Base-by-base conservation (phyloP, 2,329 filamentous ascomycete genomes). In the Penicillium fuscoglaucum region DNA sequence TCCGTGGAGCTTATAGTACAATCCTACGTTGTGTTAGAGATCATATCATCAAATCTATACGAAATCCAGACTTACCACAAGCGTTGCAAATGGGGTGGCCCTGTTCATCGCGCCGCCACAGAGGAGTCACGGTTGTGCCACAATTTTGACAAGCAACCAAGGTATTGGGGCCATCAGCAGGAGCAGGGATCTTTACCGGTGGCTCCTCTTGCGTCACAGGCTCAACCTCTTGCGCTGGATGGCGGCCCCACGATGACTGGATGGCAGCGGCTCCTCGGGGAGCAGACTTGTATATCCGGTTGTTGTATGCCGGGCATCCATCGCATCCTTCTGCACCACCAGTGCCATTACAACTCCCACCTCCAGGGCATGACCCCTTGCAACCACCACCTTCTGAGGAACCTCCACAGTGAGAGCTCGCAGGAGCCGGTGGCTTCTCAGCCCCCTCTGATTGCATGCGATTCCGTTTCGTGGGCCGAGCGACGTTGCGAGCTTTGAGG, bases 71-170 rank as follows among this genome's bases (percentile, higher is more conserved):
- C 88, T 73, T 83, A 96, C 92, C 95, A 79, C 95, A 99, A 52
- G 95, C 95, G 76, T 99, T 99, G 80, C 95, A 99, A 63, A 99
- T 99, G 6, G 93, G 96, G 77, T 97, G 93, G 1, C 95, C 95
- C 66, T 88, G 88, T 75, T 96, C 93, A 72, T 98, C 95, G 68
- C 95, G 85, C 70, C 95, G 85, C 95, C 95, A 99, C 15, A 99
- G 81, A 15, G 95, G 95, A 43, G 95, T 99, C 55, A 98, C 93
- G 0, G 95, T 98, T 13, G 95, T 99, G 31, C 89, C 90, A 74
- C 95, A 99, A 70, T 99, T 99, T 72, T 98, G 93, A 67, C 95
- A 99, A 13, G 95, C 93, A 64, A 96, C 92, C 24, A 96, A 86
- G 26, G 91, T 85, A 21, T 70, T 72, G 49, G 66, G 70, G 26